Evolutionary conservation across 2,329 filamentous ascomycete species (phyloP), one percentile per base, ranked within the genome.

Genomic region (Alternaria triticimaculans): DNA sequence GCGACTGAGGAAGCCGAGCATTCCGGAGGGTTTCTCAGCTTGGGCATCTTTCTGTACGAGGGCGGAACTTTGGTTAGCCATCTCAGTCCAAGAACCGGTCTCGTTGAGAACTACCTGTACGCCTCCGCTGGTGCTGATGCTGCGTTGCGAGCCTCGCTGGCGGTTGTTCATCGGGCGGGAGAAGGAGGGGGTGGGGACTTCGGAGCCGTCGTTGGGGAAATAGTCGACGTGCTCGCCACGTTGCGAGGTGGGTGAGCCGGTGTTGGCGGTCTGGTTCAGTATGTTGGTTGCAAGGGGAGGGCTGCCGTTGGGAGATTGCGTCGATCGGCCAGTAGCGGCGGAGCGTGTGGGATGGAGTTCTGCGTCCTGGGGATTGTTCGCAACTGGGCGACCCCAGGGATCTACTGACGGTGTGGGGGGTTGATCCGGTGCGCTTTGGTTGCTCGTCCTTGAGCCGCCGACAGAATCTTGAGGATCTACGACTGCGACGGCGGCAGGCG

Each of bases 51-150:
- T 75, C 75, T 80, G 74, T 88, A 84, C 71, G 43, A 95, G 84
- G 4, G 90, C 94, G 55, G 90, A 87, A 73, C 93, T 94, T 73
- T 94, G 92, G 63, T 94, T 90, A 53, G 93, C 93, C 78, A 97
- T 87, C 66, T 97, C 92, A 50, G 92, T 94, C 95, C 94, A 98
- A 79, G 92, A 95, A 63, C 93, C 92, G 15, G 90, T 89, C 74
- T 94, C 94, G 72, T 97, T 94, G 41, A 98, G 87, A 20, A 96
- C 94, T 72, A 97, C 92, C 80, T 97, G 93, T 59, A 97, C 89
- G 18, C 95, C 95, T 57, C 94, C 94, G 4, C 90, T 88, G 73
- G 92, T 90, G 70, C 90, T 93, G 61, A 88, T 89, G 61, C 93
- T 91, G 56, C 92, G 87, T 63, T 90, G 90, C 26, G 87, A 88